Conservation (phyloP, 805 yeast species). For the Suhomyces vadensis region DNA sequence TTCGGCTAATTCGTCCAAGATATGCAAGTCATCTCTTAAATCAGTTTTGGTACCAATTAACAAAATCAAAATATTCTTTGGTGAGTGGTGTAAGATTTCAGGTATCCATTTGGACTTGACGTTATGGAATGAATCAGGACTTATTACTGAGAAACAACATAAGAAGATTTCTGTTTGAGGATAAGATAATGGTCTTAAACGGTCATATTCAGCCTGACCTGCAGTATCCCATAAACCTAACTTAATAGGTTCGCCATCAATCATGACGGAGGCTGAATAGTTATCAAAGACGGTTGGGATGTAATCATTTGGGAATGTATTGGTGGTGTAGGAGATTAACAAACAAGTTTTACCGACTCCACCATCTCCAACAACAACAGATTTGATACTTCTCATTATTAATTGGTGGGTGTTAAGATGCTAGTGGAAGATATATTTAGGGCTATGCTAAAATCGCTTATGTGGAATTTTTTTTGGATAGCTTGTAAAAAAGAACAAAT, state of each 20-base stretch:
- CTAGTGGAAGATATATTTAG: neutral
- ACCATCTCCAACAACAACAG: slow-evolving; percentile 94
- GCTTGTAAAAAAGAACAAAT: no score
- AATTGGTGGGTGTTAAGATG: neutral
- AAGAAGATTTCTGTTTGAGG: slow-evolving; percentile 91
- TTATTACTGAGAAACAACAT: slow-evolving; percentile 81
- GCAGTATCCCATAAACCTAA: slow-evolving; percentile 96
- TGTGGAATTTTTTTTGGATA: neutral
- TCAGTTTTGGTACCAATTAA: slow-evolving; percentile 90
- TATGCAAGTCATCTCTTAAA: slow-evolving; percentile 77
- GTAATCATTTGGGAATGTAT: slow-evolving; percentile 90
- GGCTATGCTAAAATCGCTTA: neutral
- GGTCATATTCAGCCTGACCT: slow-evolving; percentile 90
- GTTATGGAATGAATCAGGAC: slow-evolving; percentile 77
- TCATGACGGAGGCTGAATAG: slow-evolving; percentile 82
- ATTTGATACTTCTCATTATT: slow-evolving; percentile 79
- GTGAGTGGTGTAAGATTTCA: slow-evolving; percentile 82
- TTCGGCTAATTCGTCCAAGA: slow-evolving; percentile 66
- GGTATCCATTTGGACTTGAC: slow-evolving; percentile 78
- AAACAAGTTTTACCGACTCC: slow-evolving; percentile 94
- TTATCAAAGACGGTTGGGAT: slow-evolving; percentile 94
- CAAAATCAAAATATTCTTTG: slow-evolving; percentile 64
- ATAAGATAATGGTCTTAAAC: slow-evolving; percentile 84
- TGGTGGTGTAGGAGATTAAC: slow-evolving; percentile 85
- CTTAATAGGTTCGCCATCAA: slow-evolving; percentile 78